phyloP scores from a whole-genome alignment of 2,329 filamentous ascomycete genomes.

The Sarocladium brachiariae region DNA sequence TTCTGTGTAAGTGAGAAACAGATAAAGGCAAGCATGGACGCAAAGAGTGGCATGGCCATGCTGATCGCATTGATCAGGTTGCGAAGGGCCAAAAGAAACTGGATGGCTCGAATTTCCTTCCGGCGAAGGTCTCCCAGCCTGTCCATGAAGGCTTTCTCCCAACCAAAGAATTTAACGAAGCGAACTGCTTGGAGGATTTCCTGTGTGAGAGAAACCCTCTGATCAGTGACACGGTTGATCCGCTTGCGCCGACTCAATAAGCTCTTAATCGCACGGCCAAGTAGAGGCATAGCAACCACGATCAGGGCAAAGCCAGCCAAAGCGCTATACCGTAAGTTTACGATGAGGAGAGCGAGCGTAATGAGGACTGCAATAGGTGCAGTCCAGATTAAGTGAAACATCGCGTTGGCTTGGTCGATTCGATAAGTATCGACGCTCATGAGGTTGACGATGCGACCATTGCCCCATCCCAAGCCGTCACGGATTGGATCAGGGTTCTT shows the following conservation, averaged over 20 bases:
- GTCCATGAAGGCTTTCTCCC: slow-evolving; percentile 81
- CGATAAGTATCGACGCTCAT: slow-evolving; percentile 96
- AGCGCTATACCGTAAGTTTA: slow-evolving; percentile 88
- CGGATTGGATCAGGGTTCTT: slow-evolving; percentile 31
- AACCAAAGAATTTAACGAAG: slow-evolving; percentile 95
- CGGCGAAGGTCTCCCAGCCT: slow-evolving; percentile 67
- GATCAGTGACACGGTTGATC: slow-evolving; percentile 93
- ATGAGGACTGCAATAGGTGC: slow-evolving; percentile 72
- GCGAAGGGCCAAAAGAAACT: slow-evolving; percentile 72
- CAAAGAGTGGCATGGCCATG: slow-evolving; percentile 84
- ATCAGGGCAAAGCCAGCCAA: slow-evolving; percentile 82
- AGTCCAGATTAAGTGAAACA: slow-evolving; percentile 91
- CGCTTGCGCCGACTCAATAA: slow-evolving; percentile 66
- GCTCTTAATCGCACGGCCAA: slow-evolving; percentile 70
- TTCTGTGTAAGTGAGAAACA: slow-evolving; percentile 65
- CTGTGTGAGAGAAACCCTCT: slow-evolving; percentile 83
- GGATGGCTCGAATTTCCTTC: slow-evolving; percentile 76
- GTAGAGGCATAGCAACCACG: slow-evolving; percentile 66
- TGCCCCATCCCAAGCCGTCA: slow-evolving; percentile 81
- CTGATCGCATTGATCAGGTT: slow-evolving; percentile 80
- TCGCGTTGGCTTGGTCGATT: slow-evolving; percentile 76
- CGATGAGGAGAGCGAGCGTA: slow-evolving; percentile 69
- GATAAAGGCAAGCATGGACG: slow-evolving; percentile 92
- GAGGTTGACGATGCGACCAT: slow-evolving; percentile 83
- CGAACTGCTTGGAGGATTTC: slow-evolving; percentile 86